Percentiles rank a stretch among this genome's conserved stretches.
These are phyloP conservation scores for Lasiodiplodia gonubiensis DNA, from an alignment of 2,329 filamentous ascomycete genomes.

Conservation along the genomic window DNA sequence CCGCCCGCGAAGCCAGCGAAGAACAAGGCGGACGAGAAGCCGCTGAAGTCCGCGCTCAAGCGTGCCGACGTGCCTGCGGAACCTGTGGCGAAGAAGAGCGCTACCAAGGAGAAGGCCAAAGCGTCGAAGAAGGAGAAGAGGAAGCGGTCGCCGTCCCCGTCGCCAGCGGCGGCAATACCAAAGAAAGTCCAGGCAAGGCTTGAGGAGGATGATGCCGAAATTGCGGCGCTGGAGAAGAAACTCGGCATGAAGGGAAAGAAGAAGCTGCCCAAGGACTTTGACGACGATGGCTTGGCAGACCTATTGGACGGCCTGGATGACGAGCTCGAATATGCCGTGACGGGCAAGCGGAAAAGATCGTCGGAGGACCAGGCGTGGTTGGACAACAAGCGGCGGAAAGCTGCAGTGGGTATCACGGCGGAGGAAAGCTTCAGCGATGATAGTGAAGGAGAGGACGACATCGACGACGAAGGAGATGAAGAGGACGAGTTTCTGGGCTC, in stretches of 20 bases:
- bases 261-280: constrained; percentile 72
- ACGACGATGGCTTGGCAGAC: constrained; percentile 82
- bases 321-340: constrained; percentile 45
- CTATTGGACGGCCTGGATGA: constrained; percentile 73
- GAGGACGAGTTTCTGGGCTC: constrained; percentile 33
- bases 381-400: constrained; percentile 62
- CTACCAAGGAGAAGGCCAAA: constrained; percentile 32
- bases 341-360: constrained; percentile 59
- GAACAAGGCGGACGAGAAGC: constrained; percentile 36
- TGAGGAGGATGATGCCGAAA: constrained; percentile 84
- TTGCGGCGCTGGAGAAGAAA: constrained; percentile 84
- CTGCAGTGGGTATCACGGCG: constrained; percentile 41
- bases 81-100: not conserved
- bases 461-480: constrained; percentile 38
- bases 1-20: constrained; percentile 33
- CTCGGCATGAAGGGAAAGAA: constrained; percentile 82
- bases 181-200: constrained; percentile 63
- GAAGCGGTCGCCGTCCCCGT: constrained; percentile 15
- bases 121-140: constrained; percentile 34
- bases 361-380: constrained; percentile 67
- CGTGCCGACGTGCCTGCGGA: constrained; percentile 34
- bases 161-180: constrained; percentile 37
- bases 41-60: constrained; percentile 45
- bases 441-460: constrained; percentile 40
- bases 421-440: constrained; percentile 38